phyloP scores from a whole-genome alignment of 139 green algal species.

The Zygnema circumcarinatum region DNA sequence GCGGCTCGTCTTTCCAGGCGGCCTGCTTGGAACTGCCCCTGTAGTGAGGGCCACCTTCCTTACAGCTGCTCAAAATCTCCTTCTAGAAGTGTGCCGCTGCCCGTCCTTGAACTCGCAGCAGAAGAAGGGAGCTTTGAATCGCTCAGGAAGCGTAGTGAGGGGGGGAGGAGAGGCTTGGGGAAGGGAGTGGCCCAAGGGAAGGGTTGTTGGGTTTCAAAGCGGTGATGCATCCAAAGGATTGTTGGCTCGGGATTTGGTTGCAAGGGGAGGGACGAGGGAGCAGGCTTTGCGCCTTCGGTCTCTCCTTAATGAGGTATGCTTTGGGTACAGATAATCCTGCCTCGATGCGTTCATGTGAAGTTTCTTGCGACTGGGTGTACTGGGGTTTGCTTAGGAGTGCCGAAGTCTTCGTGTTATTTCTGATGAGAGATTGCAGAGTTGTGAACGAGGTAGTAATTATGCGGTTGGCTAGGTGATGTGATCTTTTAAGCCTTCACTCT shows the following conservation, averaged over 20 bases:
- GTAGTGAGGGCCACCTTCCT: neutral
- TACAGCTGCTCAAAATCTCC: conserved; percentile 7
- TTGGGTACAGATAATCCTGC: no score
- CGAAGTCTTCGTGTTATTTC: no score
- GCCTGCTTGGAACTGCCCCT: neutral
- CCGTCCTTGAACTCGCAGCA: neutral
- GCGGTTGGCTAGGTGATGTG: no score
- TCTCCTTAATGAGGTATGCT: conserved; percentile 1
- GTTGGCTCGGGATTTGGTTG: neutral
- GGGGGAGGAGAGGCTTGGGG: neutral
- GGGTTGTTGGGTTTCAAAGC: neutral
- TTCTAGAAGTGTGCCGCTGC: conserved; percentile 3
- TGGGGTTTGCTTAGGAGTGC: no score
- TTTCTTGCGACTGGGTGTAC: no score
- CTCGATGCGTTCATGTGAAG: no score
- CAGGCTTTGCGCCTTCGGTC: neutral
- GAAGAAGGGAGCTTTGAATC: neutral
- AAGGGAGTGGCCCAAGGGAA: neutral
- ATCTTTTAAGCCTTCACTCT: no score
- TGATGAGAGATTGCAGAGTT: no score
- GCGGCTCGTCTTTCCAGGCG: neutral
- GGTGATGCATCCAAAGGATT: neutral
- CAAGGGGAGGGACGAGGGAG: neutral
- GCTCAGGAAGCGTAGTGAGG: neutral
- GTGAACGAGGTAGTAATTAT: no score